A percentile compares a stretch with the other conserved stretches of the same genome.
Evolutionary conservation across 2,329 filamentous ascomycete species (phyloP).

Genomic region (Trichoderma lentiforme): DNA sequence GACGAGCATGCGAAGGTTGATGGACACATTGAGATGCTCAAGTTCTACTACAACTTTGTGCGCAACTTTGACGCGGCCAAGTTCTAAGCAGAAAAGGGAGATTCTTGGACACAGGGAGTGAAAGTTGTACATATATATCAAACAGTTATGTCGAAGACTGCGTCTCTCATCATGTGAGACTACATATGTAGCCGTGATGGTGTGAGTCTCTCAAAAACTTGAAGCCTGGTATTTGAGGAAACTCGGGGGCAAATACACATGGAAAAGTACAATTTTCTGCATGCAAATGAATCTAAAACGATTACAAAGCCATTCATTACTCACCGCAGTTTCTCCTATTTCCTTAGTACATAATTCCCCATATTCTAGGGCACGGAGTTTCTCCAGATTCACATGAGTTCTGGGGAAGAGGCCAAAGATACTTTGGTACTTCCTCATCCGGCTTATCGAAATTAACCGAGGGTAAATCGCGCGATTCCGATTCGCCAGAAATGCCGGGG

Average conservation of each 20-base stretch:
- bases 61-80: conserved; percentile 40
- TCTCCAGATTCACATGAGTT: not conserved
- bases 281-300: not conserved
- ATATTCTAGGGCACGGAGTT: not conserved
- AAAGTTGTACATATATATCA: not conserved
- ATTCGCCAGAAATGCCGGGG: not conserved
- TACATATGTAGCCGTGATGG: not conserved
- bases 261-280: not conserved
- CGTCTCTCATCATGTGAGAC: not conserved
- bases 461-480: not conserved
- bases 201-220: not conserved
- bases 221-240: not conserved
- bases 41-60: conserved; percentile 44
- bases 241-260: not conserved
- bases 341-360: not conserved
- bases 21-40: conserved; percentile 39
- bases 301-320: not conserved
- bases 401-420: not conserved
- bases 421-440: not conserved
- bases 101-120: not conserved
- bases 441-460: conserved; percentile 14
- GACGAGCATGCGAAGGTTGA: conserved; percentile 40
- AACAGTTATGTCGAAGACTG: not conserved
- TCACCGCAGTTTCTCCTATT: not conserved
- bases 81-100: not conserved